These are phyloP conservation scores for Candida krabiensis DNA, from an alignment of 805 yeast genomes.

Conservation along the genomic window DNA sequence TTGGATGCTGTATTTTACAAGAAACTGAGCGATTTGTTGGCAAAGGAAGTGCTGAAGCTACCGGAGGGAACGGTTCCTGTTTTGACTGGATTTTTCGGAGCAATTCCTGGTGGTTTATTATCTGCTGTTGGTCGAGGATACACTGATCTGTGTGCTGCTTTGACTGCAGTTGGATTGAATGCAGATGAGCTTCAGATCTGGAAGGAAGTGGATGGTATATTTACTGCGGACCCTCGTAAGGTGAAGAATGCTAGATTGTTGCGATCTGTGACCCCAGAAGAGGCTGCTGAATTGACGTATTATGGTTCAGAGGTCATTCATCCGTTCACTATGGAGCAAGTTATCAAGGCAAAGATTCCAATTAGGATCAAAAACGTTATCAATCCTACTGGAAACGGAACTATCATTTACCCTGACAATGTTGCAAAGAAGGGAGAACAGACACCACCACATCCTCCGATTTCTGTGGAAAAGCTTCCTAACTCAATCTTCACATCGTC, in stretches of 20 bases:
- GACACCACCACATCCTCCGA: slow-evolving; percentile 96
- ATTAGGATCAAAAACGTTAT: slow-evolving; percentile 95
- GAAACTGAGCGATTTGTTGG: slow-evolving; percentile 53
- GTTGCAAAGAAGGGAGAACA: slow-evolving; percentile 80
- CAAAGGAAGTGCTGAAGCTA: slow-evolving; percentile 43
- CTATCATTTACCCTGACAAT: slow-evolving; percentile 91
- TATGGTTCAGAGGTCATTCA: slow-evolving; percentile 98
- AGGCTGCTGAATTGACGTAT: slow-evolving; percentile 96
- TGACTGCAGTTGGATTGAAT: slow-evolving; percentile 86
- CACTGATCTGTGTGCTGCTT: slow-evolving; percentile 96
- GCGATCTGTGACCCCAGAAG: slow-evolving; percentile 93
- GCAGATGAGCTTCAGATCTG: slow-evolving; percentile 97
- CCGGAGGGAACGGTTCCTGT: slow-evolving; percentile 67
- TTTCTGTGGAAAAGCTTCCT: slow-evolving; percentile 56
- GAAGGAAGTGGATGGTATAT: slow-evolving; percentile 99
- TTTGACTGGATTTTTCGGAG: slow-evolving; percentile 93
- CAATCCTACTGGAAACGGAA: slow-evolving; percentile 91
- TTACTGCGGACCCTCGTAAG: slow-evolving; percentile 97
- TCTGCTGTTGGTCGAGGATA: slow-evolving; percentile 96
- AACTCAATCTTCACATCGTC: slow-evolving; percentile 42
- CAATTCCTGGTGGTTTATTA: slow-evolving; percentile 92
- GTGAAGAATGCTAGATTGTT: slow-evolving; percentile 86
- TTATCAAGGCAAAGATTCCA: slow-evolving; percentile 92
- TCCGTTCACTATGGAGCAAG: slow-evolving; percentile 99
- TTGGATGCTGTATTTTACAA: slow-evolving; percentile 68